These are phyloP conservation scores for Coniosporium tulheliwenetii DNA, from an alignment of 2,329 filamentous ascomycete genomes.

Conservation along the genomic window DNA sequence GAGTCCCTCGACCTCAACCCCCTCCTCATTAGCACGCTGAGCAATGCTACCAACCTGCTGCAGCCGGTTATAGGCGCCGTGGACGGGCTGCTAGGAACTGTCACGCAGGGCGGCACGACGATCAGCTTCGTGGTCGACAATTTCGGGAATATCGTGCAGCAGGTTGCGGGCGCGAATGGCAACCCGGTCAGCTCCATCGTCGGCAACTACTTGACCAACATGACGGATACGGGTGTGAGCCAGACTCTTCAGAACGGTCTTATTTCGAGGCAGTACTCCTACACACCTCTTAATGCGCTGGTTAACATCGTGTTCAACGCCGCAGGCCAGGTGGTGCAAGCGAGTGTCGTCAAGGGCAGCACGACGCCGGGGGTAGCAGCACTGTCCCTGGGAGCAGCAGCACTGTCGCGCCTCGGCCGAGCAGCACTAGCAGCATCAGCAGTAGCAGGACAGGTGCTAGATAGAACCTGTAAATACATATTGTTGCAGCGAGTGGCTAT, in stretches of 20 bases:
- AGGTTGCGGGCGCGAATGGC: conserved; percentile 32
- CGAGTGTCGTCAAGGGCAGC: conserved; percentile 17
- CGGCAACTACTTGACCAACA: conserved; percentile 42
- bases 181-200: conserved; percentile 34
- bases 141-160: conserved; percentile 46
- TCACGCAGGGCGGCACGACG: conserved; percentile 38
- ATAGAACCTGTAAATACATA: too few species aligned
- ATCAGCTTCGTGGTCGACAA: conserved; percentile 42
- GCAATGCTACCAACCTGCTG: conserved; percentile 36
- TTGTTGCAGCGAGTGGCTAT: too few species aligned
- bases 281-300: conserved; percentile 32
- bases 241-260: conserved; percentile 17
- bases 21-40: conserved; percentile 33
- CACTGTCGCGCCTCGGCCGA: too few species aligned
- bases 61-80: conserved; percentile 40
- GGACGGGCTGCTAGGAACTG: conserved; percentile 42
- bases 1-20: conserved; percentile 45
- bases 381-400: too few species aligned
- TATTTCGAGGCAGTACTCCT: conserved; percentile 37
- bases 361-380: neutral
- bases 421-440: too few species aligned
- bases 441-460: too few species aligned
- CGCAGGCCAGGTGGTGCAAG: conserved; percentile 39
- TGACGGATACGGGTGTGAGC: conserved; percentile 34
- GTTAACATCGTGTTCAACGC: conserved; percentile 41